A percentile compares a stretch with the other conserved stretches of the same genome.
Conservation (phyloP, 768 basidiomycete species). For the Suillus spraguei region DNA sequence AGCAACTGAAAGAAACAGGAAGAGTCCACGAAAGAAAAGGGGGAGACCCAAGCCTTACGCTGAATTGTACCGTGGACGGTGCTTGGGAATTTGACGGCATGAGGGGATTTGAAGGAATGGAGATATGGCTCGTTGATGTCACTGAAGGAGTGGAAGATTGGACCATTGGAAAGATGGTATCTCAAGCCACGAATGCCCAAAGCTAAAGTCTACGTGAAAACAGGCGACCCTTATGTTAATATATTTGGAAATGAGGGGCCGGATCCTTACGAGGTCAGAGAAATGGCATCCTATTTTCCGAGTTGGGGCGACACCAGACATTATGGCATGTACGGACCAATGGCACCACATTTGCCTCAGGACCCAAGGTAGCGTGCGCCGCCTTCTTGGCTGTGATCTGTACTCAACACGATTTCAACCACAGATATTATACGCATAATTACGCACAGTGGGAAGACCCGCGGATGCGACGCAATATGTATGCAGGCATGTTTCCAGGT, state of each 20-base stretch:
- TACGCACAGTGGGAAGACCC: background rate
- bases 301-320: background rate
- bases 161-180: background rate
- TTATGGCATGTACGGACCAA: background rate
- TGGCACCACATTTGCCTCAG: background rate
- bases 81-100: background rate
- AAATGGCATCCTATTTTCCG: background rate
- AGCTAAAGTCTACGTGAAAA: background rate
- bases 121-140: constrained; percentile 3
- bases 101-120: background rate
- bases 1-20: background rate
- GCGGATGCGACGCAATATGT: background rate
- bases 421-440: background rate
- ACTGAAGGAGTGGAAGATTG: constrained; percentile 1
- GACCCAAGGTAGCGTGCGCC: constrained; percentile 1
- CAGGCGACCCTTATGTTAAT: background rate
- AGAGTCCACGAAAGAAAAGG: background rate
- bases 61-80: constrained; percentile 4
- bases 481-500: background rate
- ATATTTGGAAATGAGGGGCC: background rate
- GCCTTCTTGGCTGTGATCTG: background rate
- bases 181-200: background rate
- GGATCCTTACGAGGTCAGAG: background rate
- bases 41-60: background rate
- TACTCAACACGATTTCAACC: background rate